Evolutionary conservation across 805 yeast species (phyloP), one percentile per base, ranked within the genome.

Genomic region (Saturnispora halmiae): DNA sequence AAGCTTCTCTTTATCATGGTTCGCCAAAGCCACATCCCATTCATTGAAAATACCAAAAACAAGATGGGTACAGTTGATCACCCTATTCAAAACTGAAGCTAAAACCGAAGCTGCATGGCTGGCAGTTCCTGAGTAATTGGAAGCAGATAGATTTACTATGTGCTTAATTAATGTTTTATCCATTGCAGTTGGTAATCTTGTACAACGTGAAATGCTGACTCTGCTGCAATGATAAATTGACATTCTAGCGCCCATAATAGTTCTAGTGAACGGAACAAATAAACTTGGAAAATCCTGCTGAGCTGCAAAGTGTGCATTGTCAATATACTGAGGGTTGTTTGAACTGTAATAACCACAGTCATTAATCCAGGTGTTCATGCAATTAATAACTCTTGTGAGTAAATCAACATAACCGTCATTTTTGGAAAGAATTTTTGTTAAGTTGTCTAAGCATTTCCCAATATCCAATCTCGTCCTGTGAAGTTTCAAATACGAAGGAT

Each of bases 141-240:
- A 83, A 7, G 82, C 69, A 0, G 88, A 68, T 18, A 82, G 56
- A 10, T 63, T 57, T 11, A 82, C 75, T 7, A 88, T 64, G 55
- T 86, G 94, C 36, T 66, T 68, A 30, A 92, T 57, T 29, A 92
- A 59, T 2, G 65, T 40, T 41, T 67, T 72, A 47, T 87, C 96
- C 8, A 80, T 54, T 6, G 69, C 72, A 0, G 85, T 73, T 51
- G 84, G 83, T 6, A 77, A 64, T 46, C 95, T 69, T 3, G 82
- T 77, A 0, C 90, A 81, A 1, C 86, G 72, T 51, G 79, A 84
- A 28, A 83, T 67, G 1, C 76, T 65, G 20, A 81, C 73, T 49
- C 97, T 72, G 49, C 82, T 78, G 56, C 75, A 74, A 49, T 88
- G 96, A 47, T 77, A 82, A 13, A 78, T 64, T 41, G 78, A 82